These are phyloP conservation scores for Rhodofomes roseus DNA, from an alignment of 1,284 basidiomycete species.

Conservation along the genomic window DNA sequence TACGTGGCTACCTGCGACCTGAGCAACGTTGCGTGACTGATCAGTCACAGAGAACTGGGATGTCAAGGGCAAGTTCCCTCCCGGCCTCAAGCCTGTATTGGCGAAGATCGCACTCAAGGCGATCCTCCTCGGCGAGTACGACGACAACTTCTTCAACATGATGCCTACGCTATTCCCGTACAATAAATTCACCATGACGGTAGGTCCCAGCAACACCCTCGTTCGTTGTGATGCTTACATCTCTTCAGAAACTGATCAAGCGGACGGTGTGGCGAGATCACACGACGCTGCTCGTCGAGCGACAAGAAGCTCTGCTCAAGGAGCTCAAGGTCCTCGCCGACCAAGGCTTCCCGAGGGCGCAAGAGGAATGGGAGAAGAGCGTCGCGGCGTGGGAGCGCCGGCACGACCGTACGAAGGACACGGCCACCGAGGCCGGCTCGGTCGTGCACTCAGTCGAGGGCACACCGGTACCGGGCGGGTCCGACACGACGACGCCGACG, in stretches of 20 bases:
- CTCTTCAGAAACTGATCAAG: conserved; percentile 73
- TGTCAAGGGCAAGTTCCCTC: conserved; percentile 86
- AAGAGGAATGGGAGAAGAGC: conserved; percentile 71
- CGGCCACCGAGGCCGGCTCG: conserved; percentile 22
- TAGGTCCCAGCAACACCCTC: conserved; percentile 29
- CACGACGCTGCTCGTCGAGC: conserved; percentile 52
- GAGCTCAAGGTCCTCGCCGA: conserved; percentile 56
- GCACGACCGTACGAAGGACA: conserved; percentile 45
- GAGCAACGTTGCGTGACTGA: not conserved
- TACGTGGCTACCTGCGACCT: conserved; percentile 18
- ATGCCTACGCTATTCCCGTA: conserved; percentile 90
- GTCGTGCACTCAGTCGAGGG: conserved; percentile 33
- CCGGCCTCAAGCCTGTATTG: conserved; percentile 71
- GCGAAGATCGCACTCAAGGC: conserved; percentile 74
- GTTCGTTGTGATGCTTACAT: not conserved
- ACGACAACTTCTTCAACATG: conserved; percentile 87
- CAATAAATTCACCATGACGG: conserved; percentile 87
- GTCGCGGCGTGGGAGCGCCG: conserved; percentile 64
- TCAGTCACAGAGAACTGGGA: conserved; percentile 56
- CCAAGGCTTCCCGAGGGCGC: conserved; percentile 62
- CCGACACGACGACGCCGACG: conserved; percentile 21
- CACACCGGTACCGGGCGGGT: conserved; percentile 23
- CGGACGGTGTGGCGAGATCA: conserved; percentile 73
- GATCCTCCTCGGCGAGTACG: conserved; percentile 81
- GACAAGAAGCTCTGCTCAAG: conserved; percentile 59